Evolutionary conservation across 805 yeast species (phyloP), one percentile per base, ranked within the genome.

Genomic region (Cyberlindnera saturnus): DNA sequence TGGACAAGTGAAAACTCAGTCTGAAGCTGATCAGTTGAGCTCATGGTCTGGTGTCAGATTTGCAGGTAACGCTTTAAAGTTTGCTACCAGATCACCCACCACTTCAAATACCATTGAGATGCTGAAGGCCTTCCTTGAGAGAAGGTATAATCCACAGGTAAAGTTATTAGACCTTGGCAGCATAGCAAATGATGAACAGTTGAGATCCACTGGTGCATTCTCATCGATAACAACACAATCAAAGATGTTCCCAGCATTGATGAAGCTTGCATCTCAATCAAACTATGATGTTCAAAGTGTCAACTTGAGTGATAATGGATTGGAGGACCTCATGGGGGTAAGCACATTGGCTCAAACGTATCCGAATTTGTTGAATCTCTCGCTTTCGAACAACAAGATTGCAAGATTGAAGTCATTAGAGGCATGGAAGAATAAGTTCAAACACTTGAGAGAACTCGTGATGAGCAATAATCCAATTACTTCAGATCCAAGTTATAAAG

Each of bases 181-280:
- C 41, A 77, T 89, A 57, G 73, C 75, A 44, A 71, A 71, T 33
- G 98, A 87, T 59, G 82, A 75, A 28, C 69, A 64, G 10, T 67
- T 91, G 34, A 65, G 62, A 11, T 65, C 72, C 16, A 73, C 73
- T 47, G 95, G 96, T 0, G 68, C 87, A 41, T 80, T 89, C 48
- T 74, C 77, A 14, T 66, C 80, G 5, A 66, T 75, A 14, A 63
- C 79, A 10, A 79, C 86, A 1, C 74, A 82, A 30, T 74, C 90
- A 13, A 93, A 91, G 62, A 82, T 89, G 74, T 88, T 91, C 61
- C 84, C 88, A 10, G 98, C 98, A 1, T 65, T 93, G 50, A 78
- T 91, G 84, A 86, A 83, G 59, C 64, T 91, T 8, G 96, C 96
- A 1, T 64, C 69, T 4, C 76, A 77, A 41, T 79, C 76, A 23